phyloP scores from a whole-genome alignment of 1,139 yeast species.

The Pichia sp. region DNA sequence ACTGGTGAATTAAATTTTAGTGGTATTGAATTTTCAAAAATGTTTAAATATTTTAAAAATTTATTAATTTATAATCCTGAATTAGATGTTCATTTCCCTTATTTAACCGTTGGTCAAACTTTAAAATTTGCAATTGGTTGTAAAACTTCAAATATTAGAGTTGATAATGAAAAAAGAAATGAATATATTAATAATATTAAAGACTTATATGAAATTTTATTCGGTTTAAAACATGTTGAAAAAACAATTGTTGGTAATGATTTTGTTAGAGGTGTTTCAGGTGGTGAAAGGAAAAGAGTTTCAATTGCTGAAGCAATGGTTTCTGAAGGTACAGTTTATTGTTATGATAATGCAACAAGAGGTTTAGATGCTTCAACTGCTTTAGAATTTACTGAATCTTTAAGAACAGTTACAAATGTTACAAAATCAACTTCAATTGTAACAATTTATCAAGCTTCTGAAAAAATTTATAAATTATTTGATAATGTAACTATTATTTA shows the following conservation, averaged over 20 bases:
- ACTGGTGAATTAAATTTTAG: slow-evolving; percentile 37
- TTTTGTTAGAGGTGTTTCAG: slow-evolving; percentile 70
- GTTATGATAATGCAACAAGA: slow-evolving; percentile 73
- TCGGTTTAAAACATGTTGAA: slow-evolving; percentile 46
- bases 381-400: slow-evolving; percentile 63
- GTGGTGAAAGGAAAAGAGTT: slow-evolving; percentile 79
- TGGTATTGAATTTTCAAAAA: slow-evolving; percentile 56
- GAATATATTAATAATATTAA: slow-evolving; percentile 35
- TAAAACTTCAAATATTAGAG: slow-evolving; percentile 39
- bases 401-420: slow-evolving; percentile 57
- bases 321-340: slow-evolving; percentile 54
- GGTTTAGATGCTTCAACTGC: slow-evolving; percentile 76
- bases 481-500: slow-evolving; percentile 72
- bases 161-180: slow-evolving; percentile 33
- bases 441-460: slow-evolving; percentile 79
- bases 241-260: slow-evolving; percentile 69
- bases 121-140: slow-evolving; percentile 38
- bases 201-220: slow-evolving; percentile 45
- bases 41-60: slow-evolving; percentile 40
- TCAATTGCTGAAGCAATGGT: slow-evolving; percentile 64
- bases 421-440: slow-evolving; percentile 59
- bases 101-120: slow-evolving; percentile 39
- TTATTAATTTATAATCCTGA: slow-evolving; percentile 40
- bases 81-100: slow-evolving; percentile 40
- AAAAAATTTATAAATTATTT: slow-evolving; percentile 67